Evolutionary conservation across 2,329 filamentous ascomycete genomes (phyloP), one percentile per base, ranked within the genome.

Genomic region (Monosporascus sp.): DNA sequence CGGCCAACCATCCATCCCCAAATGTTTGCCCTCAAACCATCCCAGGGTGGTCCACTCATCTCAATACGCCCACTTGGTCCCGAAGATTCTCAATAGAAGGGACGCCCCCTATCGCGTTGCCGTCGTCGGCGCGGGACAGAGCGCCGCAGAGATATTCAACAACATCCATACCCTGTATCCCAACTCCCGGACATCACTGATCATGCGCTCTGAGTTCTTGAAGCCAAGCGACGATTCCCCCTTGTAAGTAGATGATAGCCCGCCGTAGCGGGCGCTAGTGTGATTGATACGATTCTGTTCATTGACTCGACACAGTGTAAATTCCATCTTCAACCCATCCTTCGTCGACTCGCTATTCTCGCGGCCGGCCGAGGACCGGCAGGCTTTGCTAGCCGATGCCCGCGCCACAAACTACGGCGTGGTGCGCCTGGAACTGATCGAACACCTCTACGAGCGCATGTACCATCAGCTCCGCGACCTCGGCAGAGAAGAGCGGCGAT

Each of bases 141-240:
- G 89, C 68, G 91, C 91, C 2, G 93, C 93, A 9, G 93, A 99
- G 75, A 96, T 97, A 64, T 97, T 95, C 76, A 88, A 90, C 74
- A 92, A 96, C 70, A 75, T 97, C 49, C 88, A 93, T 64, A 79
- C 77, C 39, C 77, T 89, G 47, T 97, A 95, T 68, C 91, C 91
- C 39, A 91, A 93, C 67, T 85, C 88, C 27, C 80, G 82, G 62
- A 92, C 91, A 0, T 82, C 78, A 37, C 73, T 99, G 53, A 76
- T 97, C 55, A 93, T 96, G 77, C 86, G 90, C 61, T 86, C 87
- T 43, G 83, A 90, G 58, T 91, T 93, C 53, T 74, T 99, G 55
- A 85, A 88, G 62, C 93, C 93, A 1, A 96, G 90, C 66, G 93
- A 99, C 67, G 94, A 97, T 70, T 96, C 90, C 51, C 94, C 93